Percentiles rank a stretch among this genome's conserved stretches.
These are phyloP conservation scores for Coemansia sp. DNA, from an alignment of 371 early-diverging fungal genomes.

Conservation along the genomic window DNA sequence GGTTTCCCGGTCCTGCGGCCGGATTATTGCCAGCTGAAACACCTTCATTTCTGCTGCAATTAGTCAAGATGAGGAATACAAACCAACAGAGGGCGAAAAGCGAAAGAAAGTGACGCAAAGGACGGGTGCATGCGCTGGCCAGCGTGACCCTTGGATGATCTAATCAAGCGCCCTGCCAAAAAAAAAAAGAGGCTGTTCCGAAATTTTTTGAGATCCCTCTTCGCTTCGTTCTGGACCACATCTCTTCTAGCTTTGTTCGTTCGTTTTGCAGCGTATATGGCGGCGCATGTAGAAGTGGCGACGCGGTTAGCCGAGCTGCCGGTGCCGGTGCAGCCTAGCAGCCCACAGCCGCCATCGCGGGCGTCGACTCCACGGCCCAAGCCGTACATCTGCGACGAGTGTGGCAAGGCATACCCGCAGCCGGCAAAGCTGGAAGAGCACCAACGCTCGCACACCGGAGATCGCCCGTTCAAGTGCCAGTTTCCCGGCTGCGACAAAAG, in stretches of 20 bases:
- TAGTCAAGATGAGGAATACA: background rate
- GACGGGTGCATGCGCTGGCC: no score
- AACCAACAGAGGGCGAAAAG: background rate
- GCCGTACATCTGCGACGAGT: slow-evolving; percentile 28
- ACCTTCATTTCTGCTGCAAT: slow-evolving; percentile 24
- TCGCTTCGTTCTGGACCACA: no score
- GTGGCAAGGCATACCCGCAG: slow-evolving; percentile 32
- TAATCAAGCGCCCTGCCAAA: no score
- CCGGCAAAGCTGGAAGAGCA: slow-evolving; percentile 80
- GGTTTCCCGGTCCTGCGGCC: slow-evolving; percentile 18
- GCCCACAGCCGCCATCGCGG: background rate
- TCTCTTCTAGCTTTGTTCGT: no score
- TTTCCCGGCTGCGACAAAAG: slow-evolving; percentile 47
- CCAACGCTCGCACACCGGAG: slow-evolving; percentile 82
- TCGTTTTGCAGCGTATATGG: no score
- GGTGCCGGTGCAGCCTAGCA: no score
- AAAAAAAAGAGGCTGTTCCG: no score
- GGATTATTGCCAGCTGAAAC: slow-evolving; percentile 33
- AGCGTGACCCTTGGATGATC: no score
- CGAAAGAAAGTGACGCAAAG: background rate
- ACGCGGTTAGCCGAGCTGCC: no score
- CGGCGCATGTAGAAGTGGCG: no score
- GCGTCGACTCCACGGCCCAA: slow-evolving; percentile 13
- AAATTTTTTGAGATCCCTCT: no score
- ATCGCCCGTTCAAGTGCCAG: slow-evolving; percentile 55